phyloP scores from a whole-genome alignment of 2,329 filamentous ascomycete species.

The Pseudopithomyces maydicus region DNA sequence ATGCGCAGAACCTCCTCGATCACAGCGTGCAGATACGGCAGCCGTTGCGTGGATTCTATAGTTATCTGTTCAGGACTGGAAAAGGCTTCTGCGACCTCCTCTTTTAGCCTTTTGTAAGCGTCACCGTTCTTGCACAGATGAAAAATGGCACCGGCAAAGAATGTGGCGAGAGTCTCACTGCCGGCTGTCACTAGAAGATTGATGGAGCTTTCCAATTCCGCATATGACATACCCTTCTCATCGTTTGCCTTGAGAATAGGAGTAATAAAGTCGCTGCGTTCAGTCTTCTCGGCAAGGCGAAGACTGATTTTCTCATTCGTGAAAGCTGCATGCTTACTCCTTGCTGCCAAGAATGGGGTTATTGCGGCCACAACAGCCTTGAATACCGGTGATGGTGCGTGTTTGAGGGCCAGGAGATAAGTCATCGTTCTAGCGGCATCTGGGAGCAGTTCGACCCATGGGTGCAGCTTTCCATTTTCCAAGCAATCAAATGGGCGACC shows the following conservation, averaged over 20 bases:
- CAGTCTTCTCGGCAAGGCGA: no score
- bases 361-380: no score
- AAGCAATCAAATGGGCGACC: conserved; percentile 21
- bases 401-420: background rate
- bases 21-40: conserved; percentile 26
- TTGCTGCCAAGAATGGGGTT: no score
- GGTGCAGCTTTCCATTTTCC: conserved; percentile 1
- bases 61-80: conserved; percentile 14
- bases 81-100: conserved; percentile 23
- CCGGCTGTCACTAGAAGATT: conserved; percentile 15
- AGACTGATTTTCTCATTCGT: no score
- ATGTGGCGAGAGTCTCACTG: conserved; percentile 38
- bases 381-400: no score
- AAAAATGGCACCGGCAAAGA: conserved; percentile 42
- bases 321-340: no score
- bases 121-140: conserved; percentile 24
- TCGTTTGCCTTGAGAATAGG: background rate
- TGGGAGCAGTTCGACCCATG: background rate
- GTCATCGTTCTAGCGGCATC: no score
- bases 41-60: conserved; percentile 31
- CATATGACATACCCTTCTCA: no score
- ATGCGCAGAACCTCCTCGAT: conserved; percentile 17
- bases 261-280: no score
- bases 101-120: conserved; percentile 18
- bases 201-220: background rate